phyloP scores from a whole-genome alignment of 257 asterid species.

The Nicotiana otophora region DNA sequence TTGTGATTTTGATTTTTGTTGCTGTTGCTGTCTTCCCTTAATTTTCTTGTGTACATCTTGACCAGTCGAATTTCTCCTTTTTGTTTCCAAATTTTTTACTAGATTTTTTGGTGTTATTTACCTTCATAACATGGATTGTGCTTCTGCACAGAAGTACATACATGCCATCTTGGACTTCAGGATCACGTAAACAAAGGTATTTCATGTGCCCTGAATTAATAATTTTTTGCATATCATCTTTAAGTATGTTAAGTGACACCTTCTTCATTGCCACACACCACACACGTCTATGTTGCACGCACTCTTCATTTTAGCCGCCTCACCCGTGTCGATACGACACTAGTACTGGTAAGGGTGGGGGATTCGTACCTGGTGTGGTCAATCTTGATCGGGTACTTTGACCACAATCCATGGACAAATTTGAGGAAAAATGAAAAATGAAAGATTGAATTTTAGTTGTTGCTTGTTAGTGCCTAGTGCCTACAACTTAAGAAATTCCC shows the following conservation, averaged over 20 bases:
- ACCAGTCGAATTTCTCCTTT: neutral
- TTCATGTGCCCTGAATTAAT: neutral
- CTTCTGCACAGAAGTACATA: slow-evolving; percentile 60
- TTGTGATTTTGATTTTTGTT: neutral
- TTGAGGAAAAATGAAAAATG: no score
- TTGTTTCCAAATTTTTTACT: neutral
- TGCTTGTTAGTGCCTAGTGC: no score
- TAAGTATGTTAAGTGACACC: neutral
- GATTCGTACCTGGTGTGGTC: no score
- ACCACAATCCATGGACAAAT: no score
- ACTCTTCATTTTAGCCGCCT: no score
- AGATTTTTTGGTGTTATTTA: slow-evolving; percentile 6
- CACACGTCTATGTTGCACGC: no score
- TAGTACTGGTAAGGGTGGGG: no score
- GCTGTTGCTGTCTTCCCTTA: neutral
- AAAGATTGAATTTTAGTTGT: no score
- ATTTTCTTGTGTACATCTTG: neutral
- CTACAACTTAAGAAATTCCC: no score
- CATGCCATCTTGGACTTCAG: slow-evolving; percentile 67
- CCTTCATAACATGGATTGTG: slow-evolving; percentile 25
- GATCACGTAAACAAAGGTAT: slow-evolving; percentile 56
- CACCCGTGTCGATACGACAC: no score
- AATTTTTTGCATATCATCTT: neutral
- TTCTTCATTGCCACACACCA: neutral
- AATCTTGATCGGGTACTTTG: no score